phyloP scores from a whole-genome alignment of 805 yeast species.

The Millerozyma miso region DNA sequence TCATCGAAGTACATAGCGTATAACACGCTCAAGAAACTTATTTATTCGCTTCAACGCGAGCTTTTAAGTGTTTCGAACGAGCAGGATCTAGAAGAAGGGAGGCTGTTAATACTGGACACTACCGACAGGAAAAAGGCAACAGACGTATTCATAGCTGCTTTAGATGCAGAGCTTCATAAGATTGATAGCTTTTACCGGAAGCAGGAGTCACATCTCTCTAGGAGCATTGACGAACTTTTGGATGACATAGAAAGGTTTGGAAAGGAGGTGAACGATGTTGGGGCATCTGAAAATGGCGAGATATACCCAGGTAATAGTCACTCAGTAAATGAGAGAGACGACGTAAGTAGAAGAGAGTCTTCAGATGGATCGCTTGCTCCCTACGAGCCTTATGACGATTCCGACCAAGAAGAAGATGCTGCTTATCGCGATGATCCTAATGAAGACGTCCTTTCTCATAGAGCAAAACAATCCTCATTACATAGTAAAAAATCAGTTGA shows the following conservation, averaged over 20 bases:
- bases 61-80: conserved; percentile 19
- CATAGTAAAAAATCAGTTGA: conserved; percentile 26
- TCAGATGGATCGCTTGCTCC: conserved; percentile 12
- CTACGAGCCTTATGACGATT: conserved; percentile 11
- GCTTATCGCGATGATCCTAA: conserved; percentile 27
- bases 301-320: conserved; percentile 1
- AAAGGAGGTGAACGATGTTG: conserved; percentile 18
- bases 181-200: conserved; percentile 69
- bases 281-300: conserved; percentile 4
- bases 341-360: conserved; percentile 3
- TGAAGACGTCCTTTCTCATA: conserved; percentile 26
- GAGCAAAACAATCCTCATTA: neutral
- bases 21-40: conserved; percentile 78
- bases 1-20: conserved; percentile 87
- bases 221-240: conserved; percentile 51
- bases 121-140: conserved; percentile 46
- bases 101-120: conserved; percentile 21
- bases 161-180: conserved; percentile 73
- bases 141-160: conserved; percentile 59
- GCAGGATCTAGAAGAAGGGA: conserved; percentile 22
- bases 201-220: conserved; percentile 58
- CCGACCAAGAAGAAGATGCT: conserved; percentile 27
- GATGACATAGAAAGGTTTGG: conserved; percentile 65
- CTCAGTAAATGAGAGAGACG: neutral
- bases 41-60: conserved; percentile 78